Evolutionary conservation across 257 asterid genomes (phyloP).

Genomic region (Nemophila menziesii): DNA sequence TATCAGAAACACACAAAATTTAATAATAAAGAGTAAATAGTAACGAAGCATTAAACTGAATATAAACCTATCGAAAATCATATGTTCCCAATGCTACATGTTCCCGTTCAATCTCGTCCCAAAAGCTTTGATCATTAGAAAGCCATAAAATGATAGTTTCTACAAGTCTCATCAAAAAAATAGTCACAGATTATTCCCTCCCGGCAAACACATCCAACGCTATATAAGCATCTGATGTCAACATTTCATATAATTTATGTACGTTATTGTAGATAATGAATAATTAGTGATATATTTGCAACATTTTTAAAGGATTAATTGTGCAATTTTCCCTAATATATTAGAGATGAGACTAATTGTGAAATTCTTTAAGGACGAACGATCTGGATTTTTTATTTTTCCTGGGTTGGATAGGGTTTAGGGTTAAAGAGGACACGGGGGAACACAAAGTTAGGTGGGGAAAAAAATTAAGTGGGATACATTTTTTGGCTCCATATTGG

Average conservation of each 20-base stretch:
- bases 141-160: conserved; percentile 88
- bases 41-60: too few relatives aligned
- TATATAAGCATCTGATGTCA: conserved; percentile 45
- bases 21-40: too few relatives aligned
- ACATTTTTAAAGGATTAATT: too few relatives aligned
- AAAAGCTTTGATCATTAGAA: conserved; percentile 80
- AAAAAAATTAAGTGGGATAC: too few relatives aligned
- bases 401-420: too few relatives aligned
- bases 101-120: conserved; percentile 86
- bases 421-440: too few relatives aligned
- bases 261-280: background rate
- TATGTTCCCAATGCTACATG: conserved; percentile 55
- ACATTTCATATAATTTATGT: conserved; percentile 63
- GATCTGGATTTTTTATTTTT: too few relatives aligned
- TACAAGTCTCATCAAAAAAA: conserved; percentile 73
- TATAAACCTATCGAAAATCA: conserved; percentile 86
- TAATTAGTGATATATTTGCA: too few relatives aligned
- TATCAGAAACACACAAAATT: background rate
- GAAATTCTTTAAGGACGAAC: too few relatives aligned
- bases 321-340: conserved; percentile 70
- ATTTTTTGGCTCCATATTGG: too few relatives aligned
- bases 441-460: too few relatives aligned
- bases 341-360: conserved; percentile 80
- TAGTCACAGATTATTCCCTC: conserved; percentile 75
- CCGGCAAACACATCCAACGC: conserved; percentile 75